Percentiles rank a stretch among this genome's conserved stretches.
These are phyloP conservation scores for Bolboschoenoplectus hybrid DNA, from an alignment of 202 grass and related monocot species.

Conservation along the genomic window DNA sequence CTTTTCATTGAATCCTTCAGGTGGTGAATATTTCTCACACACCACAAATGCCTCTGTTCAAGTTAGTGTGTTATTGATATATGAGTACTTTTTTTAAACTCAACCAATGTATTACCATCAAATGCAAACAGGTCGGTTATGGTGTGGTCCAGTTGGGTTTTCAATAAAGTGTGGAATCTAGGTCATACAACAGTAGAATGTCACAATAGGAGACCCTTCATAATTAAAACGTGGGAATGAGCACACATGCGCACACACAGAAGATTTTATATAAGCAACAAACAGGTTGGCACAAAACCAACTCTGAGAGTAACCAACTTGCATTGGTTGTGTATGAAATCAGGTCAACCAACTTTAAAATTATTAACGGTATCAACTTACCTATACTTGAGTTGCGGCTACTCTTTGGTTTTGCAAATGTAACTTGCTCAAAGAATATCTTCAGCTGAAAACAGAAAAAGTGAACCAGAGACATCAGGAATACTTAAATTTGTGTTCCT, in stretches of 20 bases:
- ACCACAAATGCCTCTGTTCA: conserved; percentile 86
- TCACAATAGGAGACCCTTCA: background rate
- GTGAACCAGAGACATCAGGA: background rate
- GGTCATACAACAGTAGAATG: background rate
- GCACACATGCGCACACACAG: background rate
- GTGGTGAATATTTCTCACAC: conserved; percentile 86
- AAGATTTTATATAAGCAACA: background rate
- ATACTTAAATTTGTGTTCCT: background rate
- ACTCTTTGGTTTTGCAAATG: conserved; percentile 93
- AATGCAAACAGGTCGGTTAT: background rate
- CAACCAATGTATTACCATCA: background rate
- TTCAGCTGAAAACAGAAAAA: conserved; percentile 53
- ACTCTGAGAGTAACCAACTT: background rate
- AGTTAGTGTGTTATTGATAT: background rate
- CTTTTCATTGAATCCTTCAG: conserved; percentile 81
- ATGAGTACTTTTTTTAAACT: background rate
- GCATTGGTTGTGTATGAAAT: background rate
- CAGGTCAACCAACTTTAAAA: background rate
- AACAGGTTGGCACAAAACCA: background rate
- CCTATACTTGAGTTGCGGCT: conserved; percentile 98
- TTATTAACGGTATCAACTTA: conserved; percentile 32
- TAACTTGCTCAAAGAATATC: conserved; percentile 91
- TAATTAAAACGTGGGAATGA: background rate
- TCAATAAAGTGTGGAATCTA: background rate
- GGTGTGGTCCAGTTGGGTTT: background rate